A percentile compares a stretch with the other conserved stretches of the same genome.
Evolutionary conservation across 2,329 filamentous ascomycete species (phyloP).

Genomic region (Scedosporium boydii): DNA sequence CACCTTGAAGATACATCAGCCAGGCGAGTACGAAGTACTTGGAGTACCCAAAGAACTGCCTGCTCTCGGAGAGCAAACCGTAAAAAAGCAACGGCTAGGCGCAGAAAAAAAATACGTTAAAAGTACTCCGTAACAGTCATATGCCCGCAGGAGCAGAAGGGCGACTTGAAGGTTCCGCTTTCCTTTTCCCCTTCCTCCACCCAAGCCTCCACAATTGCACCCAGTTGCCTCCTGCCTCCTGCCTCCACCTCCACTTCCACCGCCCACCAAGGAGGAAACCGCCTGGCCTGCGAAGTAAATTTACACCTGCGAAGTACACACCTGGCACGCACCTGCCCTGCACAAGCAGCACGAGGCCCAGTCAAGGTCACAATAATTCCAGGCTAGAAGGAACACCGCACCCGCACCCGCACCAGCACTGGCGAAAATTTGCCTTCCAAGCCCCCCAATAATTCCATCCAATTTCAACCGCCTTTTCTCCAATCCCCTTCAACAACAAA

Average conservation of each 20-base stretch:
- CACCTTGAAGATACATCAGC: not conserved
- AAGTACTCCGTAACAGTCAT: no score
- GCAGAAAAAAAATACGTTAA: not conserved
- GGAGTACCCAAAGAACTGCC: not conserved
- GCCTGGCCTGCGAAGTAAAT: no score
- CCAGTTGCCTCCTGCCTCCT: no score
- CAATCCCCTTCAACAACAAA: not conserved
- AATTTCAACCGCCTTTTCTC: not conserved
- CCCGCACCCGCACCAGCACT: not conserved
- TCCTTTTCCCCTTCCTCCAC: not conserved
- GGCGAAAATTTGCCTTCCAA: slow-evolving; percentile 1
- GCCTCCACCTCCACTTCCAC: no score
- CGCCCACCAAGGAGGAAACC: no score
- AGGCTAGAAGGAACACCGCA: no score
- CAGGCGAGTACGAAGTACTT: not conserved
- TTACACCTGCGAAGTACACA: no score
- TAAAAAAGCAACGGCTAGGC: not conserved
- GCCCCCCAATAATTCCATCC: not conserved
- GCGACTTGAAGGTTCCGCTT: not conserved
- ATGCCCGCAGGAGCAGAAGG: not conserved
- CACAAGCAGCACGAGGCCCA: no score
- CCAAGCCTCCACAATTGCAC: no score
- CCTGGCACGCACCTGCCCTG: no score
- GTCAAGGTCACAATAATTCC: no score
- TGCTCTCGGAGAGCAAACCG: not conserved